Evolutionary conservation across 2,329 filamentous ascomycete species (phyloP).

Genomic region (Epichloe festucae): DNA sequence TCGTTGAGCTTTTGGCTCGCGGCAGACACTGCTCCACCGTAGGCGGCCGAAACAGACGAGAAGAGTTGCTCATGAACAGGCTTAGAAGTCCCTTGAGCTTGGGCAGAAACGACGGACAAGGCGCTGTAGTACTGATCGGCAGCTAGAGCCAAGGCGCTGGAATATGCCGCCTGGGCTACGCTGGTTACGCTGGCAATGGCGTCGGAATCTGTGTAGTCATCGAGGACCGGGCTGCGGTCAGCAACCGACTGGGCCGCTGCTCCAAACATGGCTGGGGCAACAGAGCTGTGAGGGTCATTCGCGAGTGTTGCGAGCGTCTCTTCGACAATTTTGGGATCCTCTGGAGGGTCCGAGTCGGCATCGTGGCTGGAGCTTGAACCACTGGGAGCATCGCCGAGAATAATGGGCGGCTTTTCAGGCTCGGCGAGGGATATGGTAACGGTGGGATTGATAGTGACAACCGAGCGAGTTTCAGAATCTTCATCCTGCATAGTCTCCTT

Average conservation of each 20-base stretch:
- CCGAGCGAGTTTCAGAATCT: neutral
- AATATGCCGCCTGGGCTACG: conserved; percentile 46
- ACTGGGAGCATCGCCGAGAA: neutral
- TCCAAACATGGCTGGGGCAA: conserved; percentile 32
- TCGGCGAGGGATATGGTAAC: neutral
- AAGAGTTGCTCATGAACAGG: conserved; percentile 58
- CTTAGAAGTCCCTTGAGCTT: conserved; percentile 55
- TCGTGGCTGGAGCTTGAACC: neutral
- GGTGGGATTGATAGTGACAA: neutral
- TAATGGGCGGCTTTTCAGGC: neutral
- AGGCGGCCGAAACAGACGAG: conserved; percentile 54
- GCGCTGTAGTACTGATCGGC: conserved; percentile 57
- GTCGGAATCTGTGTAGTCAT: conserved; percentile 26
- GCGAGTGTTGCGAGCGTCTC: conserved; percentile 4
- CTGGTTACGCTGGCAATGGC: conserved; percentile 24
- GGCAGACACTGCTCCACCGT: conserved; percentile 49
- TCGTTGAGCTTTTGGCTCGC: conserved; percentile 47
- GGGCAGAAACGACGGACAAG: conserved; percentile 51
- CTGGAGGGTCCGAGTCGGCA: neutral
- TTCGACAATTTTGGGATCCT: neutral
- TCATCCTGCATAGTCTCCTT: neutral
- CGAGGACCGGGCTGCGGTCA: conserved; percentile 34
- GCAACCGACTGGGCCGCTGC: conserved; percentile 38
- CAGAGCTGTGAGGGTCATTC: conserved; percentile 12
- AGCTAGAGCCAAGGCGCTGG: conserved; percentile 50